Conservation (phyloP, 139 green algal species). For the Chlorella sp. region DNA sequence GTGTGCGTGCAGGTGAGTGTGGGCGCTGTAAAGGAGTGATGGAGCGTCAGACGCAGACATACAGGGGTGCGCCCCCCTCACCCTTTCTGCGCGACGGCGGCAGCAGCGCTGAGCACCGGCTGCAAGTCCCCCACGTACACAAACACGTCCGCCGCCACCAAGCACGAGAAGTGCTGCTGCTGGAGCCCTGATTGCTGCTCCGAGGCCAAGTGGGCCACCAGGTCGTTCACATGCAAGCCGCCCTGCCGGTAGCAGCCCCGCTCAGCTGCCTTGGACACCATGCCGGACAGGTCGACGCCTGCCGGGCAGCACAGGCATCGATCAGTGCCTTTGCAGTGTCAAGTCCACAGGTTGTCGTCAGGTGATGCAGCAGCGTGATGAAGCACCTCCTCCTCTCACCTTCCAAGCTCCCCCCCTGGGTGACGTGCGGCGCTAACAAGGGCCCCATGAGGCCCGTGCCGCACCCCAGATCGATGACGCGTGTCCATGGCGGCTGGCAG, state of each 20-base stretch:
- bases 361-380: too few relatives aligned
- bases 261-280: constrained; percentile 40
- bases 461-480: constrained; percentile 49
- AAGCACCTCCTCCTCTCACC: too few relatives aligned
- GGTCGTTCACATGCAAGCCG: constrained; percentile 23
- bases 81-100: constrained; percentile 5
- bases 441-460: constrained; percentile 58
- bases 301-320: too few relatives aligned
- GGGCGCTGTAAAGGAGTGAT: too few relatives aligned
- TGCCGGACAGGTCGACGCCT: constrained; percentile 49
- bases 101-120: constrained; percentile 28
- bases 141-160: constrained; percentile 57
- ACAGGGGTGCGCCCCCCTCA: too few relatives aligned
- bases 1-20: too few relatives aligned
- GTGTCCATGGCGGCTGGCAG: neutral
- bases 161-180: constrained; percentile 24
- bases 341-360: too few relatives aligned
- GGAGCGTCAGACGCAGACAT: too few relatives aligned
- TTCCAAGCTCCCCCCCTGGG: neutral
- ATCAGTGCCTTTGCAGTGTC: too few relatives aligned
- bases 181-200: neutral
- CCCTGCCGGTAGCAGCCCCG: constrained; percentile 29
- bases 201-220: constrained; percentile 26
- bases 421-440: constrained; percentile 23
- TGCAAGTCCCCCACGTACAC: constrained; percentile 54